These are phyloP conservation scores for Fusarium cyanostomum DNA, from an alignment of 2,329 filamentous ascomycete species.

Conservation along the genomic window DNA sequence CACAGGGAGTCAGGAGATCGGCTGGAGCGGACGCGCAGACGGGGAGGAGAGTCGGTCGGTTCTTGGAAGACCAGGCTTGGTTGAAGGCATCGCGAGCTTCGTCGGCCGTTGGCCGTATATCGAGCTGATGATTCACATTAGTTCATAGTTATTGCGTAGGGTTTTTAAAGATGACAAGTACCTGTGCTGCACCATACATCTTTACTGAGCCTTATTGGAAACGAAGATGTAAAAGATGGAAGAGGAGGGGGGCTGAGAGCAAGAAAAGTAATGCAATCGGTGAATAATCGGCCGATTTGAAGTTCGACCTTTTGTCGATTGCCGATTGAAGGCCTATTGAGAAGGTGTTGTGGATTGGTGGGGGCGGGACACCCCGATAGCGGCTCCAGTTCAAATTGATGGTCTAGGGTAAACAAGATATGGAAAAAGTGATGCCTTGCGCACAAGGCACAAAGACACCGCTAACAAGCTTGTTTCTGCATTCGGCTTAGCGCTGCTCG, in stretches of 20 bases:
- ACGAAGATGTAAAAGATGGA: background rate
- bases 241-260: background rate
- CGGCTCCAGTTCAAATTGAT: constrained; percentile 2
- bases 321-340: constrained; percentile 20
- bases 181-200: constrained; percentile 40
- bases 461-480: constrained; percentile 22
- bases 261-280: constrained; percentile 5
- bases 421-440: constrained; percentile 15
- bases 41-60: constrained; percentile 76
- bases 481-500: constrained; percentile 3
- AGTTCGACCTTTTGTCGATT: constrained; percentile 28
- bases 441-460: constrained; percentile 6
- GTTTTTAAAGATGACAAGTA: constrained; percentile 9
- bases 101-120: constrained; percentile 41
- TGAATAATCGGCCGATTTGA: constrained; percentile 24
- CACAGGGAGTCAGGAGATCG: constrained; percentile 93
- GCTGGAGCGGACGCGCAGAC: constrained; percentile 86
- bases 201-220: constrained; percentile 1
- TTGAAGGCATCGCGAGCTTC: constrained; percentile 42
- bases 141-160: background rate
- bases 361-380: constrained; percentile 40
- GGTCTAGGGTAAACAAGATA: constrained; percentile 22
- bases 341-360: constrained; percentile 34
- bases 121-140: constrained; percentile 33
- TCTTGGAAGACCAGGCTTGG: constrained; percentile 37